A percentile compares a stretch with the other conserved stretches of the same genome.
Conservation (phyloP, 805 yeast genomes). For the Saturnispora hagleri region DNA sequence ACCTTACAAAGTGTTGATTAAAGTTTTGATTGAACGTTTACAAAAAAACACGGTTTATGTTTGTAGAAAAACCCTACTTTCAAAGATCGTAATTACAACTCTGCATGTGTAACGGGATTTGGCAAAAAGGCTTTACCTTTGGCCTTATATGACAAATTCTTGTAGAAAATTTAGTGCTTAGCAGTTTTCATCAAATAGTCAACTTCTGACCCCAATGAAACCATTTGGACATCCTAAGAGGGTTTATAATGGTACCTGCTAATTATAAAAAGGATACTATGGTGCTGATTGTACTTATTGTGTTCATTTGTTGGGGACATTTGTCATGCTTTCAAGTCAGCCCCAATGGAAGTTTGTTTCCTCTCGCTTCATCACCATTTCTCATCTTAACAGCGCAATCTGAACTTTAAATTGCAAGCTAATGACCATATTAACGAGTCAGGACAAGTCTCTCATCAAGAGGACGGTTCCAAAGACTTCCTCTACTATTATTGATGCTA, state of each 20-base stretch:
- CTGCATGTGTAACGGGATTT: too few relatives aligned
- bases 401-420: not conserved
- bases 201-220: not conserved
- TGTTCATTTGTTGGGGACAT: not conserved
- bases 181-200: not conserved
- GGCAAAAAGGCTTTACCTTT: not conserved
- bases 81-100: too few relatives aligned
- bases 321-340: not conserved
- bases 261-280: too few relatives aligned
- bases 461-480: constrained; percentile 81
- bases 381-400: not conserved
- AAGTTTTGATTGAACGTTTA: not conserved
- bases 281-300: not conserved
- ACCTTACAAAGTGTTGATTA: not conserved
- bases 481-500: constrained; percentile 81
- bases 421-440: constrained; percentile 34
- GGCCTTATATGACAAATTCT: not conserved
- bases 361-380: not conserved
- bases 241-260: not conserved
- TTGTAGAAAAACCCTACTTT: too few relatives aligned
- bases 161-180: not conserved
- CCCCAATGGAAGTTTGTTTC: not conserved
- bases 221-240: not conserved
- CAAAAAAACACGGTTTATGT: too few relatives aligned
- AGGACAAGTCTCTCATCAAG: constrained; percentile 84